Base-by-base conservation (phyloP, 148 eudicot genomes). In the Camellia lanceoleosa region DNA sequence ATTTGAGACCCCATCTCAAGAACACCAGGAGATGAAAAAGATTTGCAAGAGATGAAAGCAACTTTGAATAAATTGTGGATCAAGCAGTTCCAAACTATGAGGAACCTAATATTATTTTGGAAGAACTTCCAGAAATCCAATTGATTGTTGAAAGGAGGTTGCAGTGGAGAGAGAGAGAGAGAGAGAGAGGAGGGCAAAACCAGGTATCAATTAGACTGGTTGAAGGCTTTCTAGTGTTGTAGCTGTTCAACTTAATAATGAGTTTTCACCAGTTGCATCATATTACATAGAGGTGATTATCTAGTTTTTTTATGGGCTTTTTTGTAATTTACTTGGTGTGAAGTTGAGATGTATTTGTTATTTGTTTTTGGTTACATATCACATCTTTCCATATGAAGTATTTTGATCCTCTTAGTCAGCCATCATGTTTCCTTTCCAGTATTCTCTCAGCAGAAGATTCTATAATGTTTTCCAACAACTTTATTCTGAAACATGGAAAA, bases 391-490 rank as follows among this genome's bases (percentile, higher is more conserved):
- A 42, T 75, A 60, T 43, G 68, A 42, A 59, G 59, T 19, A 19
- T 4, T 61, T n/a, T 60, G 41, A 46, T 75, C 19, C 58, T 43
- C 38, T 62, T 58, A 19, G 11, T 76, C 18, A 16, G 19, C 11
- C 44, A 51, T 68, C 56, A 11, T 74, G 65, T 7, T 44, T 15
- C 23, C 47, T 30, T 76, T 23, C 60, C 46, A 47, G 44, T 76
- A 15, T 11, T 70, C 79, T 70, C 30, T 60, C 8, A 74, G 46
- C 61, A 72, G 43, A 69, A 65, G 61, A 80, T 46, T 19, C 59
- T 38, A 46, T 3, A 61, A 12, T 71, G 46, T 59, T 78, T 64
- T 83, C 80, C 62, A 78, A 74, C 58, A 56, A 30, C 38, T 30
- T 30, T 30, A 30, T 30, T 30, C 38, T 30, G 38, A 30, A 30